Conservation (phyloP, 805 yeast species). For the Ogataea saltuana region DNA sequence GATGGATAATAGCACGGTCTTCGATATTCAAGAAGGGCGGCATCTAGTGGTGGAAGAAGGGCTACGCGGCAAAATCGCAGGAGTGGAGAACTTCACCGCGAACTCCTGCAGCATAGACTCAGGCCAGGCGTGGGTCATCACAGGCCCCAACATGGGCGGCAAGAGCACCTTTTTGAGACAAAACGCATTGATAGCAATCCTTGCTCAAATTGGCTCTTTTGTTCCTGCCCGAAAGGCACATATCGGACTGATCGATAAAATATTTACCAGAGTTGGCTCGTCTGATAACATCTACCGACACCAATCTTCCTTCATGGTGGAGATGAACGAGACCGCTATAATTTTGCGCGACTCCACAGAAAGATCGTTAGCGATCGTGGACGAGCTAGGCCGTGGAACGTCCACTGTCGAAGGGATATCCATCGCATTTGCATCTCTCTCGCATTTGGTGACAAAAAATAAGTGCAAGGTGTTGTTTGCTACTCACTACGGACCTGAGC, state of each 20-base stretch:
- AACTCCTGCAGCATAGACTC: slow-evolving; percentile 41
- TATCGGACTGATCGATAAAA: slow-evolving; percentile 73
- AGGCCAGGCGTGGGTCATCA: slow-evolving; percentile 55
- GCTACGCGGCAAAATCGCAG: slow-evolving; percentile 44
- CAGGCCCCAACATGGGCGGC: slow-evolving; percentile 92
- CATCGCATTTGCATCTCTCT: slow-evolving; percentile 75
- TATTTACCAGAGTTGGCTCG: slow-evolving; percentile 81
- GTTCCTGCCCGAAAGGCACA: slow-evolving; percentile 66
- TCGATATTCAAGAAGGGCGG: slow-evolving; percentile 65
- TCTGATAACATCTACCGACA: slow-evolving; percentile 79
- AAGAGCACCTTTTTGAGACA: slow-evolving; percentile 76
- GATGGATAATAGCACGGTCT: slow-evolving; percentile 47
- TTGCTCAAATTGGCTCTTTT: slow-evolving; percentile 75
- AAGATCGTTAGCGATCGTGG: slow-evolving; percentile 73
- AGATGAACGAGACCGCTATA: slow-evolving; percentile 80
- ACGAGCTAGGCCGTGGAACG: slow-evolving; percentile 90
- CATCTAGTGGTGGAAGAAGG: slow-evolving; percentile 88
- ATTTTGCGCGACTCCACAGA: slow-evolving; percentile 67
- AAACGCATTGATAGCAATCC: slow-evolving; percentile 64
- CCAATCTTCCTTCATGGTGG: slow-evolving; percentile 90
- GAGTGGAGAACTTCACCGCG: slow-evolving; percentile 47
- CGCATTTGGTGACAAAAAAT: slow-evolving; percentile 53
- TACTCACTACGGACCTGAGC: slow-evolving; percentile 73
- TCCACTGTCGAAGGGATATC: slow-evolving; percentile 83
- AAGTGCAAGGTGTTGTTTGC: slow-evolving; percentile 82